phyloP scores from a whole-genome alignment of 768 basidiomycete species.

The Psilocybe cubensis region DNA sequence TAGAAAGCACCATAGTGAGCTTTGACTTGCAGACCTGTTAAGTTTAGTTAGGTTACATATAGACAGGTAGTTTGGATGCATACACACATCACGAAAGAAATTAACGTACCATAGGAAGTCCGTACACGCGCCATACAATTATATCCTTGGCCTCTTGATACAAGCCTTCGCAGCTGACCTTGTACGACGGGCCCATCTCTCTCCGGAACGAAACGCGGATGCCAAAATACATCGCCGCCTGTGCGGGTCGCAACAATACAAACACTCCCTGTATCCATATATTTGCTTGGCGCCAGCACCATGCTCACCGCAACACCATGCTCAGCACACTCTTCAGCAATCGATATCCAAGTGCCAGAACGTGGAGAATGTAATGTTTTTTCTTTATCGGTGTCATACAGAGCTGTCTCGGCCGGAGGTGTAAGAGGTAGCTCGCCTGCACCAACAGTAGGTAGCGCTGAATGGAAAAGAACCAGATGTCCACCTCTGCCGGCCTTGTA shows the following conservation, averaged over 20 bases:
- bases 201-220: slow-evolving; percentile 81
- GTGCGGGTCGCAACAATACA: slow-evolving; percentile 75
- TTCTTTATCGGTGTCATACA: slow-evolving; percentile 89
- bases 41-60: no score
- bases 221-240: slow-evolving; percentile 91
- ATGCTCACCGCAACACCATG: slow-evolving; percentile 90
- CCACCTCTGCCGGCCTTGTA: slow-evolving; percentile 71
- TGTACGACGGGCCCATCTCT: slow-evolving; percentile 67
- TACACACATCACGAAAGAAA: slow-evolving; percentile 6
- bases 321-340: slow-evolving; percentile 88
- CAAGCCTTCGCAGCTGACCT: slow-evolving; percentile 76
- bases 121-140: slow-evolving; percentile 83
- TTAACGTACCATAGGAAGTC: slow-evolving; percentile 76
- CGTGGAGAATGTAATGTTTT: slow-evolving; percentile 77
- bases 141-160: slow-evolving; percentile 74
- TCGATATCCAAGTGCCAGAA: slow-evolving; percentile 76
- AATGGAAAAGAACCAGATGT: slow-evolving; percentile 74
- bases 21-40: slow-evolving; percentile 62
- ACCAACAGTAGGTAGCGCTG: slow-evolving; percentile 71
- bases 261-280: slow-evolving; percentile 87
- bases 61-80: slow-evolving; percentile 7
- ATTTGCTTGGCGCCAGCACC: slow-evolving; percentile 81
- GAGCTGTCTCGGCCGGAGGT: slow-evolving; percentile 58
- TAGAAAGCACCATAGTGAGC: slow-evolving; percentile 78
- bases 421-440: slow-evolving; percentile 64